Base-by-base conservation (phyloP, 495 filamentous ascomycete genomes). In the Hypoxylon crocopeplum region DNA sequence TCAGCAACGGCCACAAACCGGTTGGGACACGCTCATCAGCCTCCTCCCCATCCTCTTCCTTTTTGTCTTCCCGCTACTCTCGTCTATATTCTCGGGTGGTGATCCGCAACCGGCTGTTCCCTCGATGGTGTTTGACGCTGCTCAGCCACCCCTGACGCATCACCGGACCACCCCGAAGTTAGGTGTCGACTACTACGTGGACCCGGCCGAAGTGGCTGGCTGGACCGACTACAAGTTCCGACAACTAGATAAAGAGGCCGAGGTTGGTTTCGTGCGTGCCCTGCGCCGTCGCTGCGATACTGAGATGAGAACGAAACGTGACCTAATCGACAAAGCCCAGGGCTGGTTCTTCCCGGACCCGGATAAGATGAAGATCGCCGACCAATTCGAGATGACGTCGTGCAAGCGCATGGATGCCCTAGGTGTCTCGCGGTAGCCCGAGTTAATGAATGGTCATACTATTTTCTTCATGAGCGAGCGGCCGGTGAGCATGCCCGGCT, bases 281-380 rank as follows among this genome's bases (percentile, higher is more conserved):
- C 73, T 97, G 13, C 79, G 80, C 20, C 76, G 80, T 39, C 79
- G 86, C 53, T 98, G 94, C 72, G 88, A 92, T 42, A 72, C 73
- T 24, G 93, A 98, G 69, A 71, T 81, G 44, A 71, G 79, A 33
- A 69, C 80, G 45, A 82, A 84, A 69, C 80, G 84, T 49, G 79
- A 84, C 24, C 78, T 92, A 74, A 75, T 85, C 36, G 83, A 97
- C 44, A 88, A 90, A 24, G 93, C 94, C 1, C 85, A 89, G 65
- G 93, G 94, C 10, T 97, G 91, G 89, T 92, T 98, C 66, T 90
- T 83, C 73, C 82, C 81, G 33, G 91, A 97, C 69, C 75, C 79
- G 27, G 86, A 86, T 47, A 90, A 90, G 80, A 84, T 97, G 86
- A 73, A 72, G 47, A 48, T 75, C 29, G 78, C 78, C 0, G 66